Conservation (phyloP, 139 green algal genomes). For the Chlorella sp. region DNA sequence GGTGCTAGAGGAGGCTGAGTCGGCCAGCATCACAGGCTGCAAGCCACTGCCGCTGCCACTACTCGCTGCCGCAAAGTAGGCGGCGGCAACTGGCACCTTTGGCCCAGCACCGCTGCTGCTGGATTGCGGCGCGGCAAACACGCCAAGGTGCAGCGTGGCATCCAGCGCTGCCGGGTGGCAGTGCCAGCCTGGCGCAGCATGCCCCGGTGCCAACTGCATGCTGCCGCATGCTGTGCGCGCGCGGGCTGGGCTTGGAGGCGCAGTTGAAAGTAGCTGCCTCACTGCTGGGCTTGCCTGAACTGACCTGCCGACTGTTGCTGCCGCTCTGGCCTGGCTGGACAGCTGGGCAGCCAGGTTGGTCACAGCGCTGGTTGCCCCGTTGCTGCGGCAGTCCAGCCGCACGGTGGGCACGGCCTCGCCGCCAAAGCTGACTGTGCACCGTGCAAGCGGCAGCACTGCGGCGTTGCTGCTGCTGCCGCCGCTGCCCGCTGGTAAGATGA, state of each 20-base stretch:
- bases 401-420: background rate
- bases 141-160: conserved; percentile 4
- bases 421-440: background rate
- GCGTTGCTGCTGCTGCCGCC: too few relatives aligned
- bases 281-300: background rate
- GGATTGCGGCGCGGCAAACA: background rate
- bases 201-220: background rate
- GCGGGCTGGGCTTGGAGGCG: too few relatives aligned
- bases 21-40: background rate
- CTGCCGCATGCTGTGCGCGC: background rate
- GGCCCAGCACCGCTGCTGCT: background rate
- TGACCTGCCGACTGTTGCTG: background rate
- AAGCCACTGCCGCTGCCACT: background rate
- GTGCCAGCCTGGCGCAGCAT: background rate
- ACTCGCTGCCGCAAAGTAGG: background rate
- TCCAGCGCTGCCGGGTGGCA: conserved; percentile 14
- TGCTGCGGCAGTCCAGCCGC: background rate
- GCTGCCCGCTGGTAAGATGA: background rate
- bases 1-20: background rate
- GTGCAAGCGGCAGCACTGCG: background rate
- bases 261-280: background rate
- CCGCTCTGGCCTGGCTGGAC: background rate
- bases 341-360: background rate
- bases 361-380: background rate
- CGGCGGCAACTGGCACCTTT: conserved; percentile 8